Evolutionary conservation across 2,329 filamentous ascomycete genomes (phyloP).

Genomic region (Dendryphion nanum): DNA sequence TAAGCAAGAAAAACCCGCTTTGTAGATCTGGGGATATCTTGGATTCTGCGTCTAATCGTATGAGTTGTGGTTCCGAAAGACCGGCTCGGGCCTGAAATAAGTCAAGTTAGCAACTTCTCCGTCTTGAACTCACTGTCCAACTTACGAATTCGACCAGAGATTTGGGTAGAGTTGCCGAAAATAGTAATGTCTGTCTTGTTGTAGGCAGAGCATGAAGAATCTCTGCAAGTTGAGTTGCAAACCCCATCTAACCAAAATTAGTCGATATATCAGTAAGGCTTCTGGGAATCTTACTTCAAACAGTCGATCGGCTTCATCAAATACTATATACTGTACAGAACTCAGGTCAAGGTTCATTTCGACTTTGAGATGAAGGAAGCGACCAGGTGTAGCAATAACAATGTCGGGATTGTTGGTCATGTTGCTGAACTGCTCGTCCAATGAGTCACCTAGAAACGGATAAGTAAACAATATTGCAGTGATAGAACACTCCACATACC

Average conservation of each 20-base stretch:
- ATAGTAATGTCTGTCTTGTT: conserved; percentile 84
- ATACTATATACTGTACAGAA: conserved; percentile 90
- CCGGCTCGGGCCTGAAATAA: no score
- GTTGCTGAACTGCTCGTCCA: conserved; percentile 65
- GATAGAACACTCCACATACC: no score
- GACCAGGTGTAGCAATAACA: conserved; percentile 92
- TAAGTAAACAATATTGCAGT: no score
- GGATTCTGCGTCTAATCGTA: conserved; percentile 88
- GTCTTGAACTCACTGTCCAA: no score
- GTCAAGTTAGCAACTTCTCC: no score
- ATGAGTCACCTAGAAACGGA: no score
- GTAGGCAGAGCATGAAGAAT: conserved; percentile 85
- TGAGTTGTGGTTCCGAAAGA: conserved; percentile 84
- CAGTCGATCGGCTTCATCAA: conserved; percentile 93
- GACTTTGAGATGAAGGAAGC: conserved; percentile 94
- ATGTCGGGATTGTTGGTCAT: conserved; percentile 97
- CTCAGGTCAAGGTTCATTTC: conserved; percentile 93
- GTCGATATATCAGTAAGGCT: not conserved
- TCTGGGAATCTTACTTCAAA: conserved; percentile 72
- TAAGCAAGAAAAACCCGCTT: conserved; percentile 91
- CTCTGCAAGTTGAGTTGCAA: conserved; percentile 87
- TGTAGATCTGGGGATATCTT: conserved; percentile 97
- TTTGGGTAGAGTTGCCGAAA: conserved; percentile 92
- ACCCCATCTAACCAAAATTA: conserved; percentile 67
- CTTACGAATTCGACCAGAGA: conserved; percentile 94